Evolutionary conservation across 2,329 filamentous ascomycete genomes (phyloP).

Genomic region (Lecanoromycetidae sp.): DNA sequence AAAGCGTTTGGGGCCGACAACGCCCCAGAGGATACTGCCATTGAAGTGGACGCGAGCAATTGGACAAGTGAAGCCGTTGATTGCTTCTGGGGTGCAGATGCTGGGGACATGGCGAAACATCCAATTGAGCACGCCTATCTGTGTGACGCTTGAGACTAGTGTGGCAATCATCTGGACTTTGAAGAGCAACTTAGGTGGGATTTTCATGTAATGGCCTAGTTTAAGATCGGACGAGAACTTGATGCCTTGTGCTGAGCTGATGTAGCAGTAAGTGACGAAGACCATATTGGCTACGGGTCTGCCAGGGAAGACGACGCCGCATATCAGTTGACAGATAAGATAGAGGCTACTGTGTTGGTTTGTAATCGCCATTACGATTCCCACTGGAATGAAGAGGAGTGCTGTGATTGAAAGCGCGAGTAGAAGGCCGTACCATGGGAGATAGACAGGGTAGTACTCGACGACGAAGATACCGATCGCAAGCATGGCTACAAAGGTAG

Average conservation of each 20-base stretch:
- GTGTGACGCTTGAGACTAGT: conserved; percentile 61
- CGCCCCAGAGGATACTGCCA: conserved; percentile 78
- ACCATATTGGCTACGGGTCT: conserved; percentile 81
- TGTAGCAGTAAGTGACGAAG: conserved; percentile 84
- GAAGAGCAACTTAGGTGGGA: conserved; percentile 49
- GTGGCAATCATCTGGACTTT: conserved; percentile 48
- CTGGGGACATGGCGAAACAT: conserved; percentile 68
- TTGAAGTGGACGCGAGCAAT: conserved; percentile 84
- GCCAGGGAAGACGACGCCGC: conserved; percentile 69
- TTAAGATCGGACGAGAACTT: conserved; percentile 83
- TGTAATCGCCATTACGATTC: conserved; percentile 86
- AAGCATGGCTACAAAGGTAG: conserved; percentile 64
- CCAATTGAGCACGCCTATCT: conserved; percentile 80
- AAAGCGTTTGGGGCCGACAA: conserved; percentile 71
- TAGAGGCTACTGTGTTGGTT: conserved; percentile 83
- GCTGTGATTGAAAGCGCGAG: conserved; percentile 67
- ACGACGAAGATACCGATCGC: conserved; percentile 72
- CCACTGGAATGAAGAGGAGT: conserved; percentile 77
- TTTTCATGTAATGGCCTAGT: conserved; percentile 52
- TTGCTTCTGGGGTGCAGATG: conserved; percentile 66
- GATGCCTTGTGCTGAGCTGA: conserved; percentile 76
- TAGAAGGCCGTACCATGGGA: conserved; percentile 77
- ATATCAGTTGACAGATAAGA: conserved; percentile 74
- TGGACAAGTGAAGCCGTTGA: conserved; percentile 79
- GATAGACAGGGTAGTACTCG: conserved; percentile 70